phyloP scores from a whole-genome alignment of 495 filamentous ascomycete species.

The Aspergillus avenaceus region DNA sequence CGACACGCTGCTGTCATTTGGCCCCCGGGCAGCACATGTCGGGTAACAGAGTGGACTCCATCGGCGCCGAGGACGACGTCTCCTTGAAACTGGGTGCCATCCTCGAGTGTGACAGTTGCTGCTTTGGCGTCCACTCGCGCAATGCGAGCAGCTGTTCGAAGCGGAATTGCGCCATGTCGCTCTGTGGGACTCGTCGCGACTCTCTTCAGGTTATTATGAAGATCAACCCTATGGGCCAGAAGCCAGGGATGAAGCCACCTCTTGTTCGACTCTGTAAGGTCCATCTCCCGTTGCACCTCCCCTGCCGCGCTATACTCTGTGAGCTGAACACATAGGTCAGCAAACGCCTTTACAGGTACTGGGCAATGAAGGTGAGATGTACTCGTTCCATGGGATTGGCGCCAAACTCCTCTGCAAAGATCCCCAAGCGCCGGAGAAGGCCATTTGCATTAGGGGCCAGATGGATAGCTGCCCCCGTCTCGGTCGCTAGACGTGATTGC shows the following conservation, averaged over 20 bases:
- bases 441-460: conserved; percentile 3
- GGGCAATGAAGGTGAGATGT: not conserved
- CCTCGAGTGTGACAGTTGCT: not conserved
- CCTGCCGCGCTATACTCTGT: too few relatives aligned
- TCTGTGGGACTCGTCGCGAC: not conserved
- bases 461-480: conserved; percentile 4
- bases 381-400: not conserved
- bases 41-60: conserved; percentile 1
- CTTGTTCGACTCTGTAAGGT: too few relatives aligned
- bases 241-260: conserved; percentile 4
- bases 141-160: not conserved
- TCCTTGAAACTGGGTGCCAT: not conserved
- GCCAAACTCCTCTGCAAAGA: not conserved
- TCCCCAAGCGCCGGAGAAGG: not conserved
- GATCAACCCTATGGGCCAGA: not conserved
- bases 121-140: not conserved
- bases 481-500: not conserved
- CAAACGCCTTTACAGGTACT: not conserved
- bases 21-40: not conserved
- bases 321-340: not conserved
- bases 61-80: conserved; percentile 6
- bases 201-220: not conserved
- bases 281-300: too few relatives aligned
- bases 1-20: not conserved
- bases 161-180: not conserved